Conservation (phyloP, 2,329 filamentous ascomycete genomes). For the Trichoderma sp. region DNA sequence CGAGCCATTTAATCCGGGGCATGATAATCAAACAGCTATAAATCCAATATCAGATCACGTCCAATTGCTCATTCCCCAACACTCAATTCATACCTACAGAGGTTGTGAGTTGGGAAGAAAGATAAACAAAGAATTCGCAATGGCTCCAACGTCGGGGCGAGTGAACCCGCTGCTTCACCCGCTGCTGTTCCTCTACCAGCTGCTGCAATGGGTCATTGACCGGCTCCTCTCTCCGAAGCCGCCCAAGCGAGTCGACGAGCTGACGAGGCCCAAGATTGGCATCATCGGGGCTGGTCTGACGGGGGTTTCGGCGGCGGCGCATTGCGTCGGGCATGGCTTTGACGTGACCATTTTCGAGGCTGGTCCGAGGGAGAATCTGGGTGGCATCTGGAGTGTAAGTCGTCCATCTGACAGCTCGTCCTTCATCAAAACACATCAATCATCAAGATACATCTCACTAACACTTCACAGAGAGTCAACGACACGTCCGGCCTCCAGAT, state of each 20-base stretch:
- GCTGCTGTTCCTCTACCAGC: constrained; percentile 63
- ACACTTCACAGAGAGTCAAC: constrained; percentile 65
- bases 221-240: constrained; percentile 70
- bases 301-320: constrained; percentile 75
- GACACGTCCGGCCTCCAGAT: constrained; percentile 82
- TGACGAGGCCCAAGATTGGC: constrained; percentile 67
- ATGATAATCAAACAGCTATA: no score
- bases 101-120: not conserved
- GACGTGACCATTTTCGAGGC: constrained; percentile 80
- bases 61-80: not conserved
- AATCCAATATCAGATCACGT: not conserved
- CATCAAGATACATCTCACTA: not conserved
- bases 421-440: no score
- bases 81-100: no score
- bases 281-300: constrained; percentile 73
- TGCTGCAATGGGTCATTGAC: constrained; percentile 66
- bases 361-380: constrained; percentile 65
- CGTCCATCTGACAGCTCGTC: not conserved
- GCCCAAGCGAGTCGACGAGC: constrained; percentile 58
- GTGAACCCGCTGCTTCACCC: constrained; percentile 53
- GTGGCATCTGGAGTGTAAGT: constrained; percentile 78
- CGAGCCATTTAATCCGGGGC: not conserved
- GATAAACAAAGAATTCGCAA: not conserved
- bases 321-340: constrained; percentile 84
- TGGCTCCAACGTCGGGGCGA: constrained; percentile 9